These are phyloP conservation scores for Pogostemon cablin DNA, from an alignment of 257 asterid genomes.

Conservation along the genomic window DNA sequence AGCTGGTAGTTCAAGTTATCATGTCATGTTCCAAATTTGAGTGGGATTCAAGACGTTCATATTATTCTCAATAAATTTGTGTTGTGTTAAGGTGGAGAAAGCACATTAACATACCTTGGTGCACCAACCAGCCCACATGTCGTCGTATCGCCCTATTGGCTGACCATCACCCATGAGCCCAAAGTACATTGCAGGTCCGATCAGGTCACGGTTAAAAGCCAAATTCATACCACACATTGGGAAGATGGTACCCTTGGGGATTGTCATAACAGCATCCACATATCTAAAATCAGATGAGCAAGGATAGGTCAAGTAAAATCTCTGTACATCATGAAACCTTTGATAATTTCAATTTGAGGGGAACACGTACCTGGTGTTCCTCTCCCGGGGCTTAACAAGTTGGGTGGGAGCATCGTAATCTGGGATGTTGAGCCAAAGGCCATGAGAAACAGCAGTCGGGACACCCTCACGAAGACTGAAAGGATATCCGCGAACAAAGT, in stretches of 20 bases:
- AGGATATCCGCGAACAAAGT: conserved; percentile 86
- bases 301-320: conserved; percentile 16
- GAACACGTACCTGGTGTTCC: conserved; percentile 56
- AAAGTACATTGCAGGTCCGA: conserved; percentile 94
- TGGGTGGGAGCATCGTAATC: conserved; percentile 90
- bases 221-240: conserved; percentile 89
- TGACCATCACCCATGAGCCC: conserved; percentile 94
- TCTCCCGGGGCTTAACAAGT: conserved; percentile 86
- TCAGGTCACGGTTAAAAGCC: conserved; percentile 74
- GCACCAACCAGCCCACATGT: conserved; percentile 97
- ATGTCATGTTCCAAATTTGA: neutral
- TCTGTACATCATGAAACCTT: neutral
- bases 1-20: neutral
- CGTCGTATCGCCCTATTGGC: conserved; percentile 87
- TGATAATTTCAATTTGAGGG: neutral
- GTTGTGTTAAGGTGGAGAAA: neutral
- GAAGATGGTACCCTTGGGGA: conserved; percentile 74
- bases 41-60: too few relatives aligned
- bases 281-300: conserved; percentile 46
- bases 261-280: conserved; percentile 79
- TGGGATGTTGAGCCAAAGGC: conserved; percentile 83
- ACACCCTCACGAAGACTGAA: conserved; percentile 84
- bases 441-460: conserved; percentile 74
- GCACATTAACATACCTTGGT: conserved; percentile 52
- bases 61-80: neutral